A percentile compares a stretch with the other conserved stretches of the same genome.
Conservation (phyloP, 768 basidiomycete species). For the Dendrothele bispora region DNA sequence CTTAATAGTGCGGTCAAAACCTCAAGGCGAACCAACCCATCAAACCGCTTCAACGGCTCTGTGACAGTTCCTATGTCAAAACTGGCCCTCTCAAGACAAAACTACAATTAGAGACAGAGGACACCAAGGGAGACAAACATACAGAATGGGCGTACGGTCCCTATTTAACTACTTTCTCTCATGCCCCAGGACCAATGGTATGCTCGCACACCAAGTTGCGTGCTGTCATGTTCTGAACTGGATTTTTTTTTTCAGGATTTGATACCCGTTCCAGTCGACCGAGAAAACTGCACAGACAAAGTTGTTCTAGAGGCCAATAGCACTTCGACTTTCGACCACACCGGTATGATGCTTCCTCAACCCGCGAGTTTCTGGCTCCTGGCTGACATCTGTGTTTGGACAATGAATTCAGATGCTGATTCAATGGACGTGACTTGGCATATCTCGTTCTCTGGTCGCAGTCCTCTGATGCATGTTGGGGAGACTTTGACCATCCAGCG, state of each 20-base stretch:
- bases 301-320: background rate
- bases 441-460: background rate
- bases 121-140: background rate
- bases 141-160: conserved; percentile 10
- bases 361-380: too few relatives aligned
- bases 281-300: background rate
- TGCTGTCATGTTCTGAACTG: too few relatives aligned
- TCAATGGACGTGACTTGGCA: conserved; percentile 1
- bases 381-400: background rate
- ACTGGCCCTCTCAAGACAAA: conserved; percentile 1
- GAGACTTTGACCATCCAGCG: background rate
- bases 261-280: background rate
- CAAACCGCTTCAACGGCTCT: background rate
- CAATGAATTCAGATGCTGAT: background rate
- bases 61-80: conserved; percentile 1
- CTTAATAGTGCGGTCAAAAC: too few relatives aligned
- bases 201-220: too few relatives aligned
- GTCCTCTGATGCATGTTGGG: background rate
- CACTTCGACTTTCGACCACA: background rate
- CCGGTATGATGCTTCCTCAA: background rate
- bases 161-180: background rate
- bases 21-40: background rate
- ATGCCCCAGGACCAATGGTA: conserved; percentile 7
- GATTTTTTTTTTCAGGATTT: conserved; percentile 4
- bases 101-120: conserved; percentile 1